Percentiles rank a stretch among this genome's conserved stretches.
These are phyloP conservation scores for Arabidopsis hybrid DNA, from an alignment of 441 rosid species.

Conservation along the genomic window DNA sequence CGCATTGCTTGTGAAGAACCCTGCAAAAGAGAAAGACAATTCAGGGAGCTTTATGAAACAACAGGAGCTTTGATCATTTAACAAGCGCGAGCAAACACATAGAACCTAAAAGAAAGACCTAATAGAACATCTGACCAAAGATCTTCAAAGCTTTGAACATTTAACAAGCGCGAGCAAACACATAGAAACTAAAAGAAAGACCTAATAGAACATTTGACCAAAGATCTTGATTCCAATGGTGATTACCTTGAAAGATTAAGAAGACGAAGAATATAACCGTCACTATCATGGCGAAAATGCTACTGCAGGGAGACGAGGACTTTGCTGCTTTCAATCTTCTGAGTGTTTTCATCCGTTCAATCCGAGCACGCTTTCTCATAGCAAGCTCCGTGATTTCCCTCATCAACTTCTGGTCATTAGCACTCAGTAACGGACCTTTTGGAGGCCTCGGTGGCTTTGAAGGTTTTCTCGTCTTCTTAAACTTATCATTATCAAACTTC, in stretches of 20 bases:
- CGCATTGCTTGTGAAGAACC: slow-evolving; percentile 54
- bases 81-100: background rate
- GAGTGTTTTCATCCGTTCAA: slow-evolving; percentile 69
- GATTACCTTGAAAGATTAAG: slow-evolving; percentile 78
- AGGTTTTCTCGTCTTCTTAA: slow-evolving; percentile 63
- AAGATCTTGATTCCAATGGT: slow-evolving; percentile 28
- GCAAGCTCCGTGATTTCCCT: slow-evolving; percentile 85
- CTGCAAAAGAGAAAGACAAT: slow-evolving; percentile 43
- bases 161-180: background rate
- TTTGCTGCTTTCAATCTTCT: slow-evolving; percentile 70
- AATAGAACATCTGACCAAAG: slow-evolving; percentile 24
- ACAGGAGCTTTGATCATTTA: background rate
- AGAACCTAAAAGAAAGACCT: slow-evolving; percentile 9
- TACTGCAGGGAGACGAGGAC: slow-evolving; percentile 63
- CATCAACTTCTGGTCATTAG: slow-evolving; percentile 78
- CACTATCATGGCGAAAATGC: slow-evolving; percentile 64
- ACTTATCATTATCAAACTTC: slow-evolving; percentile 52
- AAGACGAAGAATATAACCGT: slow-evolving; percentile 74
- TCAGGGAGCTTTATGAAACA: slow-evolving; percentile 11
- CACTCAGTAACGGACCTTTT: slow-evolving; percentile 73
- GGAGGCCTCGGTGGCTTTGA: slow-evolving; percentile 95
- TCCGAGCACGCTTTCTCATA: slow-evolving; percentile 80
- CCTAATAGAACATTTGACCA: slow-evolving; percentile 25
- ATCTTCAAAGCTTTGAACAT: slow-evolving; percentile 24
- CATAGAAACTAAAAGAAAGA: slow-evolving; percentile 7